Evolutionary conservation across 257 asterid species (phyloP).

Genomic region (Nicotiana benthamiana): DNA sequence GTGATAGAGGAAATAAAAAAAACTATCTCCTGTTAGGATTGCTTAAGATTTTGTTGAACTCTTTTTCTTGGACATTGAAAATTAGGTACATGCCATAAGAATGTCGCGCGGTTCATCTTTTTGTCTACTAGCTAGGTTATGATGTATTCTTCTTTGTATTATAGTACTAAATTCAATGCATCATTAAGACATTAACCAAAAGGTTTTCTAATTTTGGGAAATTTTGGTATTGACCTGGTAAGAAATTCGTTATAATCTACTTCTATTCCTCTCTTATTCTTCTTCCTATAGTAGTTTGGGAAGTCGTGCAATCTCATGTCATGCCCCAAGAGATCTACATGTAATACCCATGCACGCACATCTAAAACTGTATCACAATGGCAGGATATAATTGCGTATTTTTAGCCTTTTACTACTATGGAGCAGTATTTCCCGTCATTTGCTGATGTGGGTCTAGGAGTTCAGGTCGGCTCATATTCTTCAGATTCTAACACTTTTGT

Average conservation of each 20-base stretch:
- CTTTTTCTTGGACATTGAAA: no score
- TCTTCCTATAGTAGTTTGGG: not conserved
- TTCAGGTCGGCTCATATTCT: not conserved
- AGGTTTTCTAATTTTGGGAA: not conserved
- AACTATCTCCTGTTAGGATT: no score
- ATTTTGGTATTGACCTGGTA: not conserved
- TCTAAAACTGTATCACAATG: not conserved
- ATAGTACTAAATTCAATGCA: no score
- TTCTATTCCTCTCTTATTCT: no score
- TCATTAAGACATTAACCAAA: no score
- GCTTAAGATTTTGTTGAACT: no score
- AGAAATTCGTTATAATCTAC: not conserved
- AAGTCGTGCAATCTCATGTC: not conserved
- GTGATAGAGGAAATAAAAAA: no score
- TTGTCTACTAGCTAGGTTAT: no score
- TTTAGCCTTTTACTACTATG: not conserved
- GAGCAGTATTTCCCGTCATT: not conserved
- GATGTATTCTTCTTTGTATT: no score
- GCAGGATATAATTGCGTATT: not conserved
- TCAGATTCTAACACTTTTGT: not conserved
- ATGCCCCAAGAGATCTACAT: not conserved
- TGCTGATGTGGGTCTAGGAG: not conserved
- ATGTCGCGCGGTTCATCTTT: no score
- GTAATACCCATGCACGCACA: not conserved
- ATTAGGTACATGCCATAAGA: no score